Conservation (phyloP, 805 yeast genomes). For the Myxozyma geophila region DNA sequence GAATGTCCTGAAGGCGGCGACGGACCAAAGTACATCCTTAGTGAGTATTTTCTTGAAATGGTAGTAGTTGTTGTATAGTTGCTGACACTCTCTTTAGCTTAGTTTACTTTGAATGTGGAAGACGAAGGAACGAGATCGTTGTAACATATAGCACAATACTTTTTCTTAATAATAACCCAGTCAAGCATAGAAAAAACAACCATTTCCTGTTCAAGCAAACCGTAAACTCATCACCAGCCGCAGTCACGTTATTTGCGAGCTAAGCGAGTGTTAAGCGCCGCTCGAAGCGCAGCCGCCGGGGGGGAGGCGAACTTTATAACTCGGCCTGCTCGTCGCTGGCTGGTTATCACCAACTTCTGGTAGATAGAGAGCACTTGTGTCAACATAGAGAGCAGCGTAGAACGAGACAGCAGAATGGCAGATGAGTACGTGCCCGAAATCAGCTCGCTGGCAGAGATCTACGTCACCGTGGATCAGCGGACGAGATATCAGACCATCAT, state of each 20-base stretch:
- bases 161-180: too few species aligned
- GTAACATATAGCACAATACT: too few species aligned
- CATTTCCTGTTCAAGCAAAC: neutral
- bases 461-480: conserved; percentile 17
- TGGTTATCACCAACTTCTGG: too few species aligned
- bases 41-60: neutral
- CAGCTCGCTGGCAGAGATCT: conserved; percentile 15
- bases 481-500: conserved; percentile 13
- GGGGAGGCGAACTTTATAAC: conserved; percentile 1
- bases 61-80: too few species aligned
- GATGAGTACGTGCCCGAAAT: conserved; percentile 19
- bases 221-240: neutral
- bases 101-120: too few species aligned
- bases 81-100: too few species aligned
- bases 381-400: neutral
- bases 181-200: neutral
- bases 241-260: too few species aligned
- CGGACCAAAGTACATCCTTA: conserved; percentile 79
- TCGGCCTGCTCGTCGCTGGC: neutral
- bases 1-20: conserved; percentile 99
- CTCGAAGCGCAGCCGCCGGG: conserved; percentile 9
- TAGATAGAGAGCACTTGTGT: neutral
- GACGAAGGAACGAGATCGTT: too few species aligned
- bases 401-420: neutral
- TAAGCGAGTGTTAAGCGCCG: neutral